A percentile compares a stretch with the other conserved stretches of the same genome.
These are phyloP conservation scores for Microsporum audouinii DNA, from an alignment of 2,329 filamentous ascomycete species.

Conservation along the genomic window DNA sequence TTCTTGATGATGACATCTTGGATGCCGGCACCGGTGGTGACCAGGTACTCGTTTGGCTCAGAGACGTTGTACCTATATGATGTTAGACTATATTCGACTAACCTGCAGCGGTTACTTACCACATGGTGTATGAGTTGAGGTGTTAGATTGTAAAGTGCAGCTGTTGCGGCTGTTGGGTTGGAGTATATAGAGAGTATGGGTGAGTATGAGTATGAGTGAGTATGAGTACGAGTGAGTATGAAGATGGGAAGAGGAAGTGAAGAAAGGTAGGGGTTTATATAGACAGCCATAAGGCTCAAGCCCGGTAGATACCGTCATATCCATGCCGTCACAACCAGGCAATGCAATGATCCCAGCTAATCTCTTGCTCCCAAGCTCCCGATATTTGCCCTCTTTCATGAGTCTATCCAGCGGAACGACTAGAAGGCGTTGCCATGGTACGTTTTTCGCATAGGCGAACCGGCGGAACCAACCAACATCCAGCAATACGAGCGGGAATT, in stretches of 20 bases:
- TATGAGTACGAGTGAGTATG: background rate
- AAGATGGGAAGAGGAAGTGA: background rate
- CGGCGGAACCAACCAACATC: too few species aligned
- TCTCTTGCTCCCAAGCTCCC: too few species aligned
- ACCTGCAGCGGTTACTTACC: background rate
- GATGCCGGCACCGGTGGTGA: conserved; percentile 70
- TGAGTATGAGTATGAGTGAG: background rate
- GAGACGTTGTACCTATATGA: conserved; percentile 55
- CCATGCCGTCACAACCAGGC: background rate
- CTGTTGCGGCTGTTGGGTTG: background rate
- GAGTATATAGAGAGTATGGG: background rate
- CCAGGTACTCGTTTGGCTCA: conserved; percentile 71
- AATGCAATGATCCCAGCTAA: background rate
- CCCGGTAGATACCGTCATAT: background rate
- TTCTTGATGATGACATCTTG: conserved; percentile 66
- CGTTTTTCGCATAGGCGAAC: too few species aligned
- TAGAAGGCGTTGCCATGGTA: too few species aligned
- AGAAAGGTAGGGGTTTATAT: background rate
- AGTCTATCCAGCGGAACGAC: too few species aligned
- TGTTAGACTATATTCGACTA: background rate
- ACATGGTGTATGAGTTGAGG: background rate
- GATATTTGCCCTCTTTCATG: too few species aligned
- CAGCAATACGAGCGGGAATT: too few species aligned
- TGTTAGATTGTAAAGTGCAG: background rate
- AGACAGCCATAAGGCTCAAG: background rate